Base-by-base conservation (phyloP, 805 yeast genomes). In the Schizosaccharomyces cryophilus region DNA sequence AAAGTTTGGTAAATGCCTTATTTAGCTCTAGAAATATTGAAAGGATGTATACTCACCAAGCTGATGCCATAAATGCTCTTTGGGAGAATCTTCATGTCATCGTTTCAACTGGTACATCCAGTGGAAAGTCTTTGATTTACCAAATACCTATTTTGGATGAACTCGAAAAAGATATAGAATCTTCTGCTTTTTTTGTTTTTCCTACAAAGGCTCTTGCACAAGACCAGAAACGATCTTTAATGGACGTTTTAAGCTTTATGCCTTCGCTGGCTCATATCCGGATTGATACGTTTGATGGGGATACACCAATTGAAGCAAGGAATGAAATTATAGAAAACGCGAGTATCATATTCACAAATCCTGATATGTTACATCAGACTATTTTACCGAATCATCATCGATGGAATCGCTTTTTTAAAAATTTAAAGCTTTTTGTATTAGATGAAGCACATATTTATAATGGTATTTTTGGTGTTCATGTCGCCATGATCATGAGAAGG, bases 151-250 rank as follows among this genome's bases (percentile, higher is more conserved):
- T 90, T 2, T 69, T 89, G 9, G 73, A 76, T 60, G 75, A 60
- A n/a, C 71, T 76, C 60, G 75, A 78, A 55, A 66, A 68, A 9
- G 74, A 69, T 54, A 72, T 73, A 11, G 73, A 72, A 2, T 48
- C 78, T 4, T 85, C 95, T 0, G 85, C 95, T 9, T 75, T 94
- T 74, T 88, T 85, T 66, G 82, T 93, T 13, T 93, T 93, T 66
- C 99, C 99, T 1, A 93, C 99, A 0, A 93, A 93, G 68, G 98
- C 99, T 0, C 74, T 93, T 60, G 97, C 99, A 0, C 98, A 93
- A 68, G 98, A 93, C 73, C 99, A 93, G 70, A 83, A 83, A 66
- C 74, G 95, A 64, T 81, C 94, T n/a, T 72, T 93, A 61, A 76
- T 77, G 59, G 81, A 78, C 26, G 71, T 85, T 11, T 71, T 84